Evolutionary conservation across 176 grass and related monocot genomes (phyloP).

Genomic region (Ensete glaucum): DNA sequence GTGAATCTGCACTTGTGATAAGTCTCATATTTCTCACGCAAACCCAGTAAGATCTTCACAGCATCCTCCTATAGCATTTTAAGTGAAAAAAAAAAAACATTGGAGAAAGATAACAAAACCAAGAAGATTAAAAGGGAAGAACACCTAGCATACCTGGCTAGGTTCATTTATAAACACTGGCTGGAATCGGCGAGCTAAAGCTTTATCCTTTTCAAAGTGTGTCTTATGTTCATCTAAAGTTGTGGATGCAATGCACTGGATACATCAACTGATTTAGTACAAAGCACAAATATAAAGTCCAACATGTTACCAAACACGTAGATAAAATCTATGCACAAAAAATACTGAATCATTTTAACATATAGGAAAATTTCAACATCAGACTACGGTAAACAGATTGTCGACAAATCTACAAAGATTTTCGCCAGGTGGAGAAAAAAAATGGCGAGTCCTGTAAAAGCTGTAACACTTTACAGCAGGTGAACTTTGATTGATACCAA

Average conservation of each 20-base stretch:
- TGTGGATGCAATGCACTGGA: constrained; percentile 90
- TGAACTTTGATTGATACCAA: no score
- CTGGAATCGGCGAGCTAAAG: constrained; percentile 87
- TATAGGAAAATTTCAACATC: no score
- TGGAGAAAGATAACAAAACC: neutral
- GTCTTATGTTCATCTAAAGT: constrained; percentile 69
- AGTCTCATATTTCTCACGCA: constrained; percentile 74
- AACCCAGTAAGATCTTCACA: constrained; percentile 71
- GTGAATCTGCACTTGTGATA: constrained; percentile 92
- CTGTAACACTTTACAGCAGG: no score
- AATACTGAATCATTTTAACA: no score
- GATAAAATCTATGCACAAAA: no score
- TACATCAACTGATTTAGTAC: constrained; percentile 11
- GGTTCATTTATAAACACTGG: constrained; percentile 77
- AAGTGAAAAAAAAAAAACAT: neutral
- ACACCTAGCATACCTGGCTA: constrained; percentile 48
- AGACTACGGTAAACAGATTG: no score
- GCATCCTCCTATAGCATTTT: constrained; percentile 52
- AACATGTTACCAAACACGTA: neutral
- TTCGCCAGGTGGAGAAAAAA: no score
- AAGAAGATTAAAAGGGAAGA: neutral
- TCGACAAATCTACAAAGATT: no score
- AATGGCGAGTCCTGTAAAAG: no score
- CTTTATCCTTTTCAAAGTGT: constrained; percentile 99
- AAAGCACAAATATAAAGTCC: neutral